phyloP scores from a whole-genome alignment of 2,329 filamentous ascomycete genomes.

The Geoglossum cookeanum region DNA sequence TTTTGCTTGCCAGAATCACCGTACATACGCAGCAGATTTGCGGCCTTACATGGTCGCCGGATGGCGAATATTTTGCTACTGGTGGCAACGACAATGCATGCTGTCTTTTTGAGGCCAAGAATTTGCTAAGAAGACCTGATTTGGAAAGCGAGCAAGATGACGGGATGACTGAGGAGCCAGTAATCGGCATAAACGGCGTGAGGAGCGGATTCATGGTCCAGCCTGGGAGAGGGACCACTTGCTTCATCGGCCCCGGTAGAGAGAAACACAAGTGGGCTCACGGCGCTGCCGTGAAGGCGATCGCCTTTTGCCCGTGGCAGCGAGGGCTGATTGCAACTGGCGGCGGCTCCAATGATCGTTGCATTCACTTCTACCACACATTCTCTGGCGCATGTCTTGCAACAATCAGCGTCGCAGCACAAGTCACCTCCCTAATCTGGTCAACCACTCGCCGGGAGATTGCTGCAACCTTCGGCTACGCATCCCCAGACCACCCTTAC shows the following conservation, averaged over 20 bases:
- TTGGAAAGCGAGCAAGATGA: background rate
- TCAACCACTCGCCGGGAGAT: constrained; percentile 72
- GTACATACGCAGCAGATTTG: constrained; percentile 83
- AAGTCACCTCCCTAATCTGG: constrained; percentile 88
- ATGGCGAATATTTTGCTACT: constrained; percentile 61
- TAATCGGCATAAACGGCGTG: constrained; percentile 7
- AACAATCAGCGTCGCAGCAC: constrained; percentile 78
- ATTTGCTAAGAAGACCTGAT: constrained; percentile 26
- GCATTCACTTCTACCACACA: constrained; percentile 90
- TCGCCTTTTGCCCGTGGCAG: constrained; percentile 93
- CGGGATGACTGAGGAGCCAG: constrained; percentile 2
- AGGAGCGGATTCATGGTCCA: constrained; percentile 15
- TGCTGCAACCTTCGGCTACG: constrained; percentile 81
- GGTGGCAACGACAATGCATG: constrained; percentile 88
- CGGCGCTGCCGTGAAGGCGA: constrained; percentile 81
- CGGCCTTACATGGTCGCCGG: constrained; percentile 69
- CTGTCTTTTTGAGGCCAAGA: constrained; percentile 54
- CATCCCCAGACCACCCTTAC: constrained; percentile 73
- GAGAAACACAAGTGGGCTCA: constrained; percentile 61
- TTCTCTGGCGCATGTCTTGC: constrained; percentile 66
- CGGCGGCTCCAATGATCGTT: constrained; percentile 82
- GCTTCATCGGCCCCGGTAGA: constrained; percentile 32
- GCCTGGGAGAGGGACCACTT: constrained; percentile 20
- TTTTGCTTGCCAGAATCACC: constrained; percentile 53
- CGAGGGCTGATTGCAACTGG: constrained; percentile 73